Conservation (phyloP, 2,329 filamentous ascomycete genomes). For the Paecilomyces variotii region DNA sequence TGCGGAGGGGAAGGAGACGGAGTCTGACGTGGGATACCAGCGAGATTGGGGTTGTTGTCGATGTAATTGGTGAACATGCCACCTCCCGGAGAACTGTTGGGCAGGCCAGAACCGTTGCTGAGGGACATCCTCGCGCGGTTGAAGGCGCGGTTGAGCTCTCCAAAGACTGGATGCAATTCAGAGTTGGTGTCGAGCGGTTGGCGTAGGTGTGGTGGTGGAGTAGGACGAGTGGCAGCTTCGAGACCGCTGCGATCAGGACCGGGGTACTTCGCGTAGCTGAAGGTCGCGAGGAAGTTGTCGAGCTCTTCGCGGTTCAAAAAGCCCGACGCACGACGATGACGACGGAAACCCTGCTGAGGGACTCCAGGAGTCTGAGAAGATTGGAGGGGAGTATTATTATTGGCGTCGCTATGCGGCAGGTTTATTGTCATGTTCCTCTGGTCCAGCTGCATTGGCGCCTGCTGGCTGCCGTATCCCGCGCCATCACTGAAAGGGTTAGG, state of each 20-base stretch:
- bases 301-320: not conserved
- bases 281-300: not conserved
- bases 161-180: slow-evolving; percentile 20
- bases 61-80: slow-evolving; percentile 25
- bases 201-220: not conserved
- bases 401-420: not conserved
- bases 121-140: slow-evolving; percentile 25
- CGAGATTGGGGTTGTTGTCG: slow-evolving; percentile 25
- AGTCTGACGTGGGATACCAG: slow-evolving; percentile 25
- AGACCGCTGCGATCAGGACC: not conserved
- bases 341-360: not conserved
- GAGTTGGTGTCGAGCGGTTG: slow-evolving; percentile 7
- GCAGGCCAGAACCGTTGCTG: slow-evolving; percentile 24
- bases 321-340: not conserved
- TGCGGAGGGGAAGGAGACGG: slow-evolving; percentile 25
- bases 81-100: slow-evolving; percentile 17
- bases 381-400: not conserved
- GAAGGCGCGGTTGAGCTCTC: slow-evolving; percentile 29
- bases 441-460: not conserved
- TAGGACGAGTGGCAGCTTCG: not conserved
- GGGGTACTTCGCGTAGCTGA: not conserved
- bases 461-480: not conserved
- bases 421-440: not conserved
- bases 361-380: not conserved
- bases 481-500: slow-evolving; percentile 14